Evolutionary conservation across 2,329 filamentous ascomycete species (phyloP), one percentile per base, ranked within the genome.

Genomic region (Fusarium drepaniforme): DNA sequence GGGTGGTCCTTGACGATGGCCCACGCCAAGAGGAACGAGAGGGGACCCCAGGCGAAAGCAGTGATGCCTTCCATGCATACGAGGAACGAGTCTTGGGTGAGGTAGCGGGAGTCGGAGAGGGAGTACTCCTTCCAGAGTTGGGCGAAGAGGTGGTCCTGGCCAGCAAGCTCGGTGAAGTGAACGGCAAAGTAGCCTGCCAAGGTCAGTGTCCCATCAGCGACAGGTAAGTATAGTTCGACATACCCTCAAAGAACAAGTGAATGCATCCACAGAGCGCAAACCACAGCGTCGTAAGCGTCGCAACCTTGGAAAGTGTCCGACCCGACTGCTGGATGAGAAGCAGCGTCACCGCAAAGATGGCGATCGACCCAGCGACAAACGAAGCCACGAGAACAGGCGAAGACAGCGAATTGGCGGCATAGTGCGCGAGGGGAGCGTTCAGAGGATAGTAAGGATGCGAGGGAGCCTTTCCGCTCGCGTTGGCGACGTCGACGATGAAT

Each of bases 391-490:
- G 87, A 7, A 87, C 84, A 1, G 88, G 80, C 7, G 93, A 88
- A 57, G 88, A 85, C 79, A 88, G 87, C 69, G 91, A 88, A 81
- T 96, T 96, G 76, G 91, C 88, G 51, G 90, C 83, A 82, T 93
- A 95, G 70, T 86, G 88, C 4, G 87, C 83, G 68, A 96, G 89
- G 21, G 86, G 83, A 42, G 90, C 88, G 64, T 90, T 89, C 25
- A 91, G 80, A 7, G 94, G 94, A 79, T 93, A 95, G 84, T 94
- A 96, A 1, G 93, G 93, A 81, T 95, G 92, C 21, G 60, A 42
- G 8, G 78, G 74, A 0, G 49, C 28, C n/a, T 63, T 66, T 3
- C 28, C 61, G 4, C 75, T 75, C 25, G 66, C 46, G 37, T 72
- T 70, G 40, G 25, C 25, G 63, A 21, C 25, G 51, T 59, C 62